A percentile compares a stretch with the other conserved stretches of the same genome.
Evolutionary conservation across 2,329 filamentous ascomycete genomes (phyloP).

Genomic region (Berkeleyomyces basicola): DNA sequence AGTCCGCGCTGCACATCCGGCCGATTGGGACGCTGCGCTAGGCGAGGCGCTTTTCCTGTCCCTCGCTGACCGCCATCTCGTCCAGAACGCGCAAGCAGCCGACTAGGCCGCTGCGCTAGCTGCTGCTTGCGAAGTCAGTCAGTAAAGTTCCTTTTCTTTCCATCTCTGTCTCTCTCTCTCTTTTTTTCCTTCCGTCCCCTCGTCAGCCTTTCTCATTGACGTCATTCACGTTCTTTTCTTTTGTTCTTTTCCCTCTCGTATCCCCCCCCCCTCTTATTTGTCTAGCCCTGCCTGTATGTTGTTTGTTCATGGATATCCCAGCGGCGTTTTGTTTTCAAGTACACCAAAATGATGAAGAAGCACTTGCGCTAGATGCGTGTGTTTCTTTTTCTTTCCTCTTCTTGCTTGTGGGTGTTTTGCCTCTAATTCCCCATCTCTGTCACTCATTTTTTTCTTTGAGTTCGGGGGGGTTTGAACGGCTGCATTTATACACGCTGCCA

Average conservation of each 20-base stretch:
- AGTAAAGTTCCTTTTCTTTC: background rate
- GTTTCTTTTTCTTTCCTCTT: background rate
- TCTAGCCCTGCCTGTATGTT: background rate
- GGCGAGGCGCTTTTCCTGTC: constrained; percentile 19
- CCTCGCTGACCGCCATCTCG: background rate
- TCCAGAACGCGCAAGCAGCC: background rate
- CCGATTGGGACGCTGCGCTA: constrained; percentile 26
- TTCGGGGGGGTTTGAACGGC: background rate
- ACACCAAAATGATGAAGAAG: no score
- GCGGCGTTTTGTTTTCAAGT: background rate
- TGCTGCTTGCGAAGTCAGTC: background rate
- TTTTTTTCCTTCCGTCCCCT: background rate
- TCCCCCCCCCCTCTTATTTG: background rate
- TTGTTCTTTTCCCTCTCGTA: background rate
- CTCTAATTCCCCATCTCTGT: background rate
- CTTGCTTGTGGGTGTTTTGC: background rate
- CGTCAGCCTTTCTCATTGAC: no score
- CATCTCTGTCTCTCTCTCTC: background rate
- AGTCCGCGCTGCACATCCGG: constrained; percentile 15
- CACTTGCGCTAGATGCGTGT: no score
- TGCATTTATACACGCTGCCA: no score
- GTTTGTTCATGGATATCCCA: background rate
- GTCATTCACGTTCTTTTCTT: background rate
- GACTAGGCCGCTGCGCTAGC: background rate
- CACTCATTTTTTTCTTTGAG: constrained; percentile 12